phyloP scores from a whole-genome alignment of 2,329 filamentous ascomycete genomes.

The Cytospora paraplurivora region DNA sequence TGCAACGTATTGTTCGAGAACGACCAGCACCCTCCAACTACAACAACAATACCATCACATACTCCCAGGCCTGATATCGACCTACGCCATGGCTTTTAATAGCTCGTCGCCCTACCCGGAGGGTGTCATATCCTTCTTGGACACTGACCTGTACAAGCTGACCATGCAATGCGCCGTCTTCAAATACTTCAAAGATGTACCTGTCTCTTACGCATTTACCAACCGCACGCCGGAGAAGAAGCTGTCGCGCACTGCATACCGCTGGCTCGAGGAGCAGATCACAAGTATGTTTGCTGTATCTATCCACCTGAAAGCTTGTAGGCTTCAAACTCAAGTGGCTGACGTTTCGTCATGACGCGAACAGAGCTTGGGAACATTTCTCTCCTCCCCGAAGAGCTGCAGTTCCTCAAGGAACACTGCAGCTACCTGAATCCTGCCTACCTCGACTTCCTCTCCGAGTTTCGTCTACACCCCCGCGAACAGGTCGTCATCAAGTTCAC shows the following conservation, averaged over 20 bases:
- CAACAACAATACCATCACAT: neutral
- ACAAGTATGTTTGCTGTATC: slow-evolving; percentile 58
- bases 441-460: slow-evolving; percentile 77
- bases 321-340: neutral
- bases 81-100: slow-evolving; percentile 63
- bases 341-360: neutral
- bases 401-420: slow-evolving; percentile 77
- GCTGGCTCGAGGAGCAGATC: slow-evolving; percentile 84
- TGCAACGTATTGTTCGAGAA: neutral
- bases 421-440: slow-evolving; percentile 78
- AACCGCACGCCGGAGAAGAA: slow-evolving; percentile 96
- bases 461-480: slow-evolving; percentile 77
- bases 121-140: slow-evolving; percentile 79
- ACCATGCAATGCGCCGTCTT: slow-evolving; percentile 98
- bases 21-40: neutral
- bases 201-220: slow-evolving; percentile 90
- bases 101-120: slow-evolving; percentile 68
- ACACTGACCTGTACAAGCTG: slow-evolving; percentile 89
- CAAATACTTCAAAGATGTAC: slow-evolving; percentile 82
- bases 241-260: slow-evolving; percentile 78
- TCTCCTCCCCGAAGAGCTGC: slow-evolving; percentile 76
- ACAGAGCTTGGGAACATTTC: slow-evolving; percentile 80
- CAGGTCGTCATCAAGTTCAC: slow-evolving; percentile 75
- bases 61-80: neutral
- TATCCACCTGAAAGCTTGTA: neutral